These are phyloP conservation scores for Micractinium conductrix DNA, from an alignment of 139 green algal species.

Conservation along the genomic window DNA sequence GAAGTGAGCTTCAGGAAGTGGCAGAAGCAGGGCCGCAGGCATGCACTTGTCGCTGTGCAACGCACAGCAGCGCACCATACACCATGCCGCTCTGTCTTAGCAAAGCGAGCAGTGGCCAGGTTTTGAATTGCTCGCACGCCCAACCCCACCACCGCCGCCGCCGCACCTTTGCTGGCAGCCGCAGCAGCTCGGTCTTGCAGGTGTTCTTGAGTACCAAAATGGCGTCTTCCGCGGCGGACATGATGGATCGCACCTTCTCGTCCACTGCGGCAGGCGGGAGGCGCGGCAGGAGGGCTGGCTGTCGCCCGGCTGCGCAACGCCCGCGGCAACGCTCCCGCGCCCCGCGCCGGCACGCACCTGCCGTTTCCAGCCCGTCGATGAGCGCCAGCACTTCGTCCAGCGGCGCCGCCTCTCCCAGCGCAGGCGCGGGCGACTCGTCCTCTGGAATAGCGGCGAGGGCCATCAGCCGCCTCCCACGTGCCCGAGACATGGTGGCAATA, in stretches of 20 bases:
- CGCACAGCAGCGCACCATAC: no score
- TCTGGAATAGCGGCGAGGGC: slow-evolving; percentile 15
- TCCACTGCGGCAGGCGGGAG: slow-evolving; percentile 38
- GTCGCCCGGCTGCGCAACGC: background rate
- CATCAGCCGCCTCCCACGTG: background rate
- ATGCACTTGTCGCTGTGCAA: background rate
- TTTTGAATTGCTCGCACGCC: no score
- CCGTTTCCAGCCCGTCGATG: slow-evolving; percentile 16
- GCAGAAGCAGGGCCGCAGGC: no score
- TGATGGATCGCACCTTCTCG: slow-evolving; percentile 32
- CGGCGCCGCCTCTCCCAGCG: background rate
- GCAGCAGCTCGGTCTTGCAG: slow-evolving; percentile 26
- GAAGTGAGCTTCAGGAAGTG: no score
- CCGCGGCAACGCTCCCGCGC: background rate
- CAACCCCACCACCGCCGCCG: background rate
- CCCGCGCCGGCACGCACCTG: background rate
- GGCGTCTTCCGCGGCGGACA: slow-evolving; percentile 38
- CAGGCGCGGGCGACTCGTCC: background rate
- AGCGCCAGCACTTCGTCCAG: slow-evolving; percentile 25
- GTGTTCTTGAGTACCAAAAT: slow-evolving; percentile 38
- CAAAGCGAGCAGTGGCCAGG: no score
- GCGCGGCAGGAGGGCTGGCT: background rate
- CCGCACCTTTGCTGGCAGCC: slow-evolving; percentile 39
- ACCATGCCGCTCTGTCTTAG: no score
- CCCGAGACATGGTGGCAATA: background rate